Base-by-base conservation (phyloP, 768 basidiomycete species). In the Pisolithus tinctorius region DNA sequence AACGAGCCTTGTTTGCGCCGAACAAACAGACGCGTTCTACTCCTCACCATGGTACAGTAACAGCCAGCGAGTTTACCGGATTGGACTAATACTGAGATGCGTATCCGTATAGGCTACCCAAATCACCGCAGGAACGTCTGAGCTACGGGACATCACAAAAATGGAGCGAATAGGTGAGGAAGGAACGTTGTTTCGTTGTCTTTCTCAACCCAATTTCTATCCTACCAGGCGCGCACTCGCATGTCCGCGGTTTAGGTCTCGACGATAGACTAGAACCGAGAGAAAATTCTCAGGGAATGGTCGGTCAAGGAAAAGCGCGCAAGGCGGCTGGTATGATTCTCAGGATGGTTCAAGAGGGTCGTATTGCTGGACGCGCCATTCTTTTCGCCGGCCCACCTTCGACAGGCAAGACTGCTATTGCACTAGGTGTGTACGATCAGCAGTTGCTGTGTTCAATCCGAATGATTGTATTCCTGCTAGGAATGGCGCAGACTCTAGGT, bases 241-340 rank as follows among this genome's bases (percentile, higher is more conserved):
- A 99, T 71, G 93, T 99, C 61, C 92, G 84, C 49, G 96, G 96
- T 3, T 78, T 98, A 30, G 96, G 96, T 0, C 81, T 98, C 42
- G 94, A 97, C 58, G 89, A 92, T 56, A 74, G 86, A 57, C 79
- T 98, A 53, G 93, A 97, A 68, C 93, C 95, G 13, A 82, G 93
- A 17, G 80, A 76, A 31, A 90, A 84, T 66, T 81, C 88, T 0
- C 92, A 98, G 64, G 96, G 96, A 4, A 96, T 99, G 84, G 95
- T 99, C 25, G 96, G 96, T 0, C 96, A 99, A 65, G 88, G 76
- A 3, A 93, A 93, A 64, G 96, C 96, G 20, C 83, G 96, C 41
- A 96, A 96, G 68, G 95, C 96, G 0, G 96, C 95, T 0, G 96
- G 96, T 2, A 88, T 98, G 78, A 93, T 97, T 55, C 79, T 98